Evolutionary conservation across 2,329 filamentous ascomycete species (phyloP).

Genomic region (Leptographium procerum): DNA sequence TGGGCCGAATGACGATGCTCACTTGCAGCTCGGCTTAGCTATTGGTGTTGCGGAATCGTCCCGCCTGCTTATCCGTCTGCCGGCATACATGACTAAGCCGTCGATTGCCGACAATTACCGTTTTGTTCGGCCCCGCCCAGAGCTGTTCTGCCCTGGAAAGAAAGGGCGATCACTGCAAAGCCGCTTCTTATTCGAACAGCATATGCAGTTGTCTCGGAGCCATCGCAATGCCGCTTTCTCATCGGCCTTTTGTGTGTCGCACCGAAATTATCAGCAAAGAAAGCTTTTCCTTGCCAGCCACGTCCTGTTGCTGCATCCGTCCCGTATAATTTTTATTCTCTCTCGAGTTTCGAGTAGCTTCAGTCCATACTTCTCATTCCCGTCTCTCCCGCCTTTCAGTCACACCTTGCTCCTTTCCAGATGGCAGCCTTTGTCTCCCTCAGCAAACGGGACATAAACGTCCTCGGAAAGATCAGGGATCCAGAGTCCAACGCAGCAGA

Average conservation of each 20-base stretch:
- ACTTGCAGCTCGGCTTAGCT: conserved; percentile 9
- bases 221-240: background rate
- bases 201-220: no score
- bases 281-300: background rate
- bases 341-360: no score
- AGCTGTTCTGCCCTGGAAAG: background rate
- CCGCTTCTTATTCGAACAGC: background rate
- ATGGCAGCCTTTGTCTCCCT: conserved; percentile 21
- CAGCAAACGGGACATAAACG: conserved; percentile 46
- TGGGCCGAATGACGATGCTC: no score
- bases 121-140: conserved; percentile 4
- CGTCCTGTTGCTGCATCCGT: no score
- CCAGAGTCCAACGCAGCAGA: conserved; percentile 49
- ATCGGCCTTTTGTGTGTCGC: no score
- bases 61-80: conserved; percentile 4
- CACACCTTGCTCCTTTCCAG: background rate
- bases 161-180: background rate
- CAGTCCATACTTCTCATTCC: background rate
- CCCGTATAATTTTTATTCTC: no score
- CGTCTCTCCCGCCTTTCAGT: no score
- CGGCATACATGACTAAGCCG: conserved; percentile 14
- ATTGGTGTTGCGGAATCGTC: conserved; percentile 7
- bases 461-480: conserved; percentile 57
- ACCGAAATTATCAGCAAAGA: background rate
- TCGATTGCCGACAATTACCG: conserved; percentile 21